Base-by-base conservation (phyloP, 257 asterid species). In the Paulownia fortunei region DNA sequence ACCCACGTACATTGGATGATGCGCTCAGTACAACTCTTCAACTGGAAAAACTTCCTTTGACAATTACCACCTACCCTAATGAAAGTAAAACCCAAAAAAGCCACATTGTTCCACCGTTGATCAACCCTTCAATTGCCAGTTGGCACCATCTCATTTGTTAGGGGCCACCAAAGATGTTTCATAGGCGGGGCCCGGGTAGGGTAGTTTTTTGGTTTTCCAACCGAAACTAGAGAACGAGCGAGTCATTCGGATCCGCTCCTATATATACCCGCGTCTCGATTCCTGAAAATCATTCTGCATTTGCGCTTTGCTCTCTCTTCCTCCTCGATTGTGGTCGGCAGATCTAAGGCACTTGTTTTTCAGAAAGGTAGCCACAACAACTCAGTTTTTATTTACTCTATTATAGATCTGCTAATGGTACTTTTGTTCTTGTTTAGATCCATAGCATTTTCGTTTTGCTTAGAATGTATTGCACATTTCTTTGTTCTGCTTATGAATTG, bases 1-100 rank as follows among this genome's bases (percentile, higher is more conserved):
- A 81, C 82, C 58, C 62, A 23, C 8, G 86, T 84, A 79, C 86
- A 75, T 62, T 49, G n/a, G 34, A n/a, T 6, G 6, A 16, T 49
- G 80, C 81, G 56, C 72, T 0, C 5, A 0, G 86, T 82, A 65
- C 86, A 81, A 66, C 62, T 21, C 21, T 6, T 61, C 26, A 23
- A 34, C 8, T 4, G 37, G 52, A 8, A n/a, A 23, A 26, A 9
- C 4, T 32, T 18, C 23, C 8, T 56, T 58, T 26, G 54, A 55
- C 51, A 55, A 56, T 54, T 61, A 73, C 76, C 51, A 63, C 65
- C n/a, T n/a, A 68, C 55, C 64, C 21, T 23, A 8, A 8, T 9
- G 13, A 12, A 46, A 8, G 7, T 19, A 19, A 72, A 78, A 49
- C 13, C 60, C 21, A 4, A 19, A 51, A 32, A n/a, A 5, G 26